Base-by-base conservation (phyloP, 805 yeast species). In the Suhomyces kilbournensis region DNA sequence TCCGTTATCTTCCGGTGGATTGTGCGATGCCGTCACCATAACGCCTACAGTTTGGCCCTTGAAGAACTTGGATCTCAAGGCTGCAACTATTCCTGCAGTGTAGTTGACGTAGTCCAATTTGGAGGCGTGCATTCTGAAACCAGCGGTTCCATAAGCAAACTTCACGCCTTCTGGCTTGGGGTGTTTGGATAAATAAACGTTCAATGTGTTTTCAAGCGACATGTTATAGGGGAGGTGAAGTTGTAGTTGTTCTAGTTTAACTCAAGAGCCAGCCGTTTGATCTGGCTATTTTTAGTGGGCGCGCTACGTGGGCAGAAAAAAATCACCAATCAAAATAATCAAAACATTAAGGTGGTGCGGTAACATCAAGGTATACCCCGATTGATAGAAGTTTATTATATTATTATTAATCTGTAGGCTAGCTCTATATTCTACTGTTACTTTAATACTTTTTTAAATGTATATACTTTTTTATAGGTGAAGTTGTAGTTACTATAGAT, bases 1-100 rank as follows among this genome's bases (percentile, higher is more conserved):
- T 0, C 69, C 69, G 32, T 65, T 65, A 17, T 57, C 60, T 42
- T 76, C 75, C 0, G 97, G 96, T 0, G 97, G 97, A 62, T 91
- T 91, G 68, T 91, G 97, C 0, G 96, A 88, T 0, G 97, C 97
- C 1, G 97, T 94, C 63, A 94, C 85, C 97, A 94, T 93, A 10
- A 92, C 86, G n/a, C 99, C 99, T 28, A 92, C 80, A 7, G 87
- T 81, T 60, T 86, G 75, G 1, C 93, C 89, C 1, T 73, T 71
- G 30, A 88, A 71, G 54, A 74, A 78, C 53, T 85, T 79, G n/a
- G 97, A 91, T 62, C 99, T 78, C 56, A 94, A 72, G 1, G 85
- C 74, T 0, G 99, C 97, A 25, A 92, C 66, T 17, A 91, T 74
- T 2, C 97, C 97, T 15, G 88, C 90, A 6, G 93, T 61, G 53